Evolutionary conservation across 1,284 basidiomycete species (phyloP), one percentile per base, ranked within the genome.

Genomic region (Ganoderma resinaceum): DNA sequence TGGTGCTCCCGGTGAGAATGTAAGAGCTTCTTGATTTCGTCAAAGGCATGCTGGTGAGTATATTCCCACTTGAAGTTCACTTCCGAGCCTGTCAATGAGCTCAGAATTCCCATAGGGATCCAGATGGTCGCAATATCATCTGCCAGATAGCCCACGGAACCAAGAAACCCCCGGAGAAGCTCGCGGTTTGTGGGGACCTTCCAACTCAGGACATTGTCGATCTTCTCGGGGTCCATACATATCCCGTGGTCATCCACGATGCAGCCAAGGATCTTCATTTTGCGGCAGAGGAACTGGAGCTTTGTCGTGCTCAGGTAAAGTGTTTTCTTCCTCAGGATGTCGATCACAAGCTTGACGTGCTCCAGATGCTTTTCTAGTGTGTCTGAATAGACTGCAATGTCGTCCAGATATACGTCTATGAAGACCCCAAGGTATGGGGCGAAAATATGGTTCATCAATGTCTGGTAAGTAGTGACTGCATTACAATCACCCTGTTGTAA

Each of bases 401-500:
- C 76, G 66, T 82, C 80, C 65, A 71, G 33, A 18, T 69, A 69
- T 8, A 58, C 77, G 38, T 68, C 62, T 62, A 71, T 61, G 53
- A 66, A 76, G 5, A 68, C 64, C 2, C 78, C 78, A 29, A 80
- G 72, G 60, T 71, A 71, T 2, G 74, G 69, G 4, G 65, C 73
- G 40, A 81, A 81, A 0, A 81, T 73, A 63, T 77, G 66, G 49
- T 76, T 81, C 80, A 82, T 81, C 0, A 81, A 46, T 20, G 73
- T 55, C 68, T 82, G 80, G 73, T 78, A 82, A 0, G 79, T 82
- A 0, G 80, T 76, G 0, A 68, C 62, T 0, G 76, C 79, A 68
- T 83, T 83, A 33, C 79, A 81, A 59, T 83, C 79, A 0, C 82
- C 81, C 40, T 76, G 75, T 58, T 82, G 81, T 1, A 70, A 29